Evolutionary conservation across 2,329 filamentous ascomycete genomes (phyloP).

Genomic region (Emmonsia crescens): DNA sequence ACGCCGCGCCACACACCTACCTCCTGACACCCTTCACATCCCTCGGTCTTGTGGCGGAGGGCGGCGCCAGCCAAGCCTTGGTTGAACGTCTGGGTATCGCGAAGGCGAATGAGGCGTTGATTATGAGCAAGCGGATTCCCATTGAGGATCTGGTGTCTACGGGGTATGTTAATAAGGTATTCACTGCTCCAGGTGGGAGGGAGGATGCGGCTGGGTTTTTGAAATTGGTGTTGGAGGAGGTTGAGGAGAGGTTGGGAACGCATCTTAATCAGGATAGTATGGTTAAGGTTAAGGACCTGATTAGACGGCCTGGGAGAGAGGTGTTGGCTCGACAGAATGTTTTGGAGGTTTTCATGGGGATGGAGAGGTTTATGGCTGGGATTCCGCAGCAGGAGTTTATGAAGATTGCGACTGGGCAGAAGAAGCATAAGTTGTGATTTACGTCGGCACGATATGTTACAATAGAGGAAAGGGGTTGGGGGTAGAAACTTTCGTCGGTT

Average conservation of each 20-base stretch:
- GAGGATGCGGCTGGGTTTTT: constrained; percentile 61
- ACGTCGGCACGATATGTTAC: neutral
- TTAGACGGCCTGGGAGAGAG: constrained; percentile 62
- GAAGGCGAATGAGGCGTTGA: constrained; percentile 82
- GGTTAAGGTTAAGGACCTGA: constrained; percentile 72
- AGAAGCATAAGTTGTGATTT: constrained; percentile 78
- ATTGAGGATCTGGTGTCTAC: constrained; percentile 61
- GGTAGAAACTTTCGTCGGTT: neutral
- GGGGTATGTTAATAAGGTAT: constrained; percentile 80
- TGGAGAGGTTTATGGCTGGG: constrained; percentile 69
- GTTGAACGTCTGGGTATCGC: constrained; percentile 67
- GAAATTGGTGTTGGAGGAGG: constrained; percentile 61
- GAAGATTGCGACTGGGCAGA: constrained; percentile 75
- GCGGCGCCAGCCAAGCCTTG: constrained; percentile 66
- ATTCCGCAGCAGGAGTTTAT: constrained; percentile 81
- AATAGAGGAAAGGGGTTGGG: neutral
- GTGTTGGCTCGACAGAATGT: constrained; percentile 66
- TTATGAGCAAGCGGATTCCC: constrained; percentile 73
- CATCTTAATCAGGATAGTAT: constrained; percentile 74
- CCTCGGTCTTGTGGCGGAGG: constrained; percentile 81
- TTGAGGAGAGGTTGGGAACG: constrained; percentile 66
- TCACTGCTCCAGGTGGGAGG: constrained; percentile 45
- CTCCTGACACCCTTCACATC: constrained; percentile 86
- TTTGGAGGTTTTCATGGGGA: constrained; percentile 71
- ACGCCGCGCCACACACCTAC: constrained; percentile 69